Conservation (phyloP, 169 alveolate genomes). For the Plasmodium gallinaceum region DNA sequence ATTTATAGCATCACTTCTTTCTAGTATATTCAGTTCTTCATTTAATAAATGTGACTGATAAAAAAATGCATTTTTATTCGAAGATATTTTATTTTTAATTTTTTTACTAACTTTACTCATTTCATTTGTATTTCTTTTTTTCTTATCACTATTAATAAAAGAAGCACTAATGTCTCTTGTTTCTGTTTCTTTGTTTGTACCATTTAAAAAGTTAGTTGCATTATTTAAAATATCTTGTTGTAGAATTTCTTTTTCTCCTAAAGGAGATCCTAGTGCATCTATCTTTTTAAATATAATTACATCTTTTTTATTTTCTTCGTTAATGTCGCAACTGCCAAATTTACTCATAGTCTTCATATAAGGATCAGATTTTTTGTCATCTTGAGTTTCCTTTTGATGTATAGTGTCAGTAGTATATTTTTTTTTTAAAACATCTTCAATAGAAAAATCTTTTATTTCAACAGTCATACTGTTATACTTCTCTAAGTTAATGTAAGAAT, state of each 20-base stretch:
- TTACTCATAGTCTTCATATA: neutral
- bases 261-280: neutral
- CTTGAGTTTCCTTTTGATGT: slow-evolving; percentile 26
- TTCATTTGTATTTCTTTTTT: slow-evolving; percentile 15
- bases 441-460: slow-evolving; percentile 31
- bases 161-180: neutral
- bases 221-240: no score
- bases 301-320: neutral
- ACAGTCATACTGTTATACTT: slow-evolving; percentile 55
- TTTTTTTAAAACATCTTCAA: slow-evolving; percentile 62
- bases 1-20: slow-evolving; percentile 73
- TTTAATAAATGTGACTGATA: slow-evolving; percentile 62
- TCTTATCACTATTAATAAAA: neutral
- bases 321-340: neutral
- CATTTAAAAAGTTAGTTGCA: neutral
- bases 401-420: slow-evolving; percentile 38
- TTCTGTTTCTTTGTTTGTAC: neutral
- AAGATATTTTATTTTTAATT: slow-evolving; percentile 20
- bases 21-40: slow-evolving; percentile 54
- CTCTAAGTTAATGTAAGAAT: slow-evolving; percentile 4
- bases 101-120: slow-evolving; percentile 13
- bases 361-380: neutral
- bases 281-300: neutral
- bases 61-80: slow-evolving; percentile 14
- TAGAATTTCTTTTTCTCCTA: no score